A percentile compares a stretch with the other conserved stretches of the same genome.
Evolutionary conservation across 345 rosid species (phyloP).

Genomic region (Citrus sinensis): DNA sequence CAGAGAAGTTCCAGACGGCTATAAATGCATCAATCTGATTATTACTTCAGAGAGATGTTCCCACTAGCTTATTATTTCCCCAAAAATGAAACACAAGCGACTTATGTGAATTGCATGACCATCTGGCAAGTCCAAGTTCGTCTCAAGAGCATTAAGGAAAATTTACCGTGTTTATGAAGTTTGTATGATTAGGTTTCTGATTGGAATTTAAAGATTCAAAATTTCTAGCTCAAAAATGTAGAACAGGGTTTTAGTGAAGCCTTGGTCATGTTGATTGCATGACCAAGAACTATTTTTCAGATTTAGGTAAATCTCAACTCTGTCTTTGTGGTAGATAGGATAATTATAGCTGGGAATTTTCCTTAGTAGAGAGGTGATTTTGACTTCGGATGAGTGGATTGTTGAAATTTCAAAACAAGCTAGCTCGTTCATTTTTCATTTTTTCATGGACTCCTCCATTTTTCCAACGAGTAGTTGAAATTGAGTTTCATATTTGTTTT

Average conservation of each 20-base stretch:
- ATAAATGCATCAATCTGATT: conserved; percentile 27
- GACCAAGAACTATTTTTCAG: not conserved
- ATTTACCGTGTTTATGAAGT: not conserved
- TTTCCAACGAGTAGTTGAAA: no score
- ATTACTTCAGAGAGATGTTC: not conserved
- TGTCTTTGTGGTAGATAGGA: not conserved
- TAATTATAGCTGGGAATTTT: not conserved
- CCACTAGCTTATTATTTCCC: not conserved
- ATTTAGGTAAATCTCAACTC: not conserved
- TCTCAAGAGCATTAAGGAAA: not conserved
- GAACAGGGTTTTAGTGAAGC: not conserved
- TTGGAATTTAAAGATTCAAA: not conserved
- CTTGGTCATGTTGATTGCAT: not conserved
- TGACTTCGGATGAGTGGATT: not conserved
- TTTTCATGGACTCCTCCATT: no score
- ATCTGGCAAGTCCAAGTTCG: not conserved
- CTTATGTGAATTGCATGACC: not conserved
- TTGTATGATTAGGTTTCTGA: not conserved
- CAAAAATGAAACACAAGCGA: not conserved
- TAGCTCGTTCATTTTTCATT: no score
- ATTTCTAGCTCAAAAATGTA: not conserved
- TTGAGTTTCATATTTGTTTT: no score
- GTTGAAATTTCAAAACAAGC: not conserved
- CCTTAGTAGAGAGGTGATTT: not conserved
- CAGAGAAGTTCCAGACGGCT: conserved; percentile 63